Base-by-base conservation (phyloP, 805 yeast species). In the Wickerhamiella kurtzmanii region DNA sequence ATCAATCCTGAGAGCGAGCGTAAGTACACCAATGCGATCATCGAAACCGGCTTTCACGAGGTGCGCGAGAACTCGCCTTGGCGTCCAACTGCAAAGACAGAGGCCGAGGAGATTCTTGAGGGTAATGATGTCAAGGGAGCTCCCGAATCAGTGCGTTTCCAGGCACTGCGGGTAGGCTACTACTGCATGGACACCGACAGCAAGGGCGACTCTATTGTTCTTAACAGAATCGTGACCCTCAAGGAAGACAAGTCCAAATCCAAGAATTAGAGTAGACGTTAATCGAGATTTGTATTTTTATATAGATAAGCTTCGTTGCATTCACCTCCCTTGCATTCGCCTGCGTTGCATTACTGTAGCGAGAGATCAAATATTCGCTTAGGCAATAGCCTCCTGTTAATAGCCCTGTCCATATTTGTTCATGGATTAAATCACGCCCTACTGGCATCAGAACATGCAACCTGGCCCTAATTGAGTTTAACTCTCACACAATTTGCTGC, bases 121-220 rank as follows among this genome's bases (percentile, higher is more conserved):
- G 96, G 92, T 63, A 72, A 74, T 50, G 65, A 66, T 37, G 72
- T 72, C 32, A 67, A 72, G 52, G 65, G 73, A 18, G 74, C 77
- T 2, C 76, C 78, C 41, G 94, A 88, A 64, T 75, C 88, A n/a
- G 86, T 84, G 28, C 77, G 98, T 66, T 92, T 92, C 86, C 98
- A 92, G 70, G 98, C 95, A 25, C 75, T 92, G 65, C 79, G 98
- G 68, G 89, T 85, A 41, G 98, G 98, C 25, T 92, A 92, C 66
- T 92, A 87, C 76, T 80, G 95, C 60, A 64, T 86, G 63, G 98
- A 92, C 63, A 76, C 74, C 56, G 96, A 89, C 53, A 68, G 84
- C 48, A 67, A 72, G 8, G 72, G 67, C 17, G 80, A 75, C 22
- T 71, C 69, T 49, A 67, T 88, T 53, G 73, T 92, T 32, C 70